These are phyloP conservation scores for Cyclotella sp. DNA, from an alignment of 108 stramenopile genomes.

Conservation along the genomic window DNA sequence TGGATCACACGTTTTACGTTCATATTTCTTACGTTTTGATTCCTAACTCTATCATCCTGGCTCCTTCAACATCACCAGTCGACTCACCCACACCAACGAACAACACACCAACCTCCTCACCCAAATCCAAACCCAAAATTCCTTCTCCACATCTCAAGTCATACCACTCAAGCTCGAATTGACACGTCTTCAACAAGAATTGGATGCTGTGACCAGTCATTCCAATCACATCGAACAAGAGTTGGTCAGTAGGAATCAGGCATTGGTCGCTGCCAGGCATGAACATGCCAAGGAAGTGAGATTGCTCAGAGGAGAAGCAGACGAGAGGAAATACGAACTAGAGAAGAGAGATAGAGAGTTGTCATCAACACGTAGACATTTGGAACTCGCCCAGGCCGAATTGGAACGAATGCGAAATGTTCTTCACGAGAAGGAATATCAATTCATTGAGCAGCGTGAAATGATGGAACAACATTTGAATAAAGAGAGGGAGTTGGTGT, in stretches of 20 bases:
- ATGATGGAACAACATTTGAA: conserved; percentile 57
- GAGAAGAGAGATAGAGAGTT: conserved; percentile 42
- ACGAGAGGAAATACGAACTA: conserved; percentile 36
- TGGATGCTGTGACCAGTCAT: conserved; percentile 68
- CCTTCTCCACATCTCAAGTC: conserved; percentile 62
- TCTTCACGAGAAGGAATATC: conserved; percentile 53
- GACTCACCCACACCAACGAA: conserved; percentile 63
- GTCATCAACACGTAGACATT: conserved; percentile 6
- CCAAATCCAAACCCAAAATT: conserved; percentile 57
- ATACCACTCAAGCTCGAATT: conserved; percentile 74
- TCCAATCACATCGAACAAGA: conserved; percentile 74
- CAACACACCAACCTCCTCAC: conserved; percentile 51
- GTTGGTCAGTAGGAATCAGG: conserved; percentile 46
- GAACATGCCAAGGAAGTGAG: conserved; percentile 50
- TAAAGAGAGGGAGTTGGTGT: conserved; percentile 63
- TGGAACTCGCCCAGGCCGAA: conserved; percentile 49
- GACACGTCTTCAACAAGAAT: conserved; percentile 72
- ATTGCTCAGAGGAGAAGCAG: conserved; percentile 45
- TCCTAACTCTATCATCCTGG: not conserved
- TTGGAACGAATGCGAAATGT: conserved; percentile 48
- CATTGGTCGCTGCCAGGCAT: conserved; percentile 40
- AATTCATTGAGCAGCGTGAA: conserved; percentile 49
- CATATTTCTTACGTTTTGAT: not conserved
- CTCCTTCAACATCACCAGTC: conserved; percentile 29
- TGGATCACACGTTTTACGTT: not conserved